A percentile compares a stretch with the other conserved stretches of the same genome.
phyloP scores from a whole-genome alignment of 2,329 filamentous ascomycete species.

The Microcyclospora tardicrescens region DNA sequence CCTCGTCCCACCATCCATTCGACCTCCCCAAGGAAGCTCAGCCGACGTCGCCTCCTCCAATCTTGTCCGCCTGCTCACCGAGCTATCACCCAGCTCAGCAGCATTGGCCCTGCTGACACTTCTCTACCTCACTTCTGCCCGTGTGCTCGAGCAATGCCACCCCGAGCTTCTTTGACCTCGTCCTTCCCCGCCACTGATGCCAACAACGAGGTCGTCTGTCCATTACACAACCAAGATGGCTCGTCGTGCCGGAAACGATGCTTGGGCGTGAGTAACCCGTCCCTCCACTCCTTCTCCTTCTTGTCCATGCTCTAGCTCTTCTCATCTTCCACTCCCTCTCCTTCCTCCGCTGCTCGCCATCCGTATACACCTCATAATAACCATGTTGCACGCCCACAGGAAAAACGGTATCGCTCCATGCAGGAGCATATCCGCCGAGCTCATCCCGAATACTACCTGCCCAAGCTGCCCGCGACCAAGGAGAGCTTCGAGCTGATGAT shows the following conservation, averaged over 20 bases:
- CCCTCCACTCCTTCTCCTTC: not conserved
- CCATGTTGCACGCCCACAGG: conserved; percentile 39
- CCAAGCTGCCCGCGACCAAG: conserved; percentile 93
- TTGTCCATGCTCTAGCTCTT: conserved; percentile 12
- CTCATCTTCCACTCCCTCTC: not conserved
- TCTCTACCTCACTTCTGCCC: conserved; percentile 1
- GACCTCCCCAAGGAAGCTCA: no score
- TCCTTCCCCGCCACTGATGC: conserved; percentile 86
- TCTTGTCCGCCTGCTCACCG: no score
- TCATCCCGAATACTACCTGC: conserved; percentile 93
- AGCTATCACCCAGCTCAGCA: not conserved
- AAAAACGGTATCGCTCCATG: conserved; percentile 96
- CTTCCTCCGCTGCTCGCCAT: not conserved
- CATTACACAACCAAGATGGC: conserved; percentile 88
- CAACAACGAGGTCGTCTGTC: conserved; percentile 94
- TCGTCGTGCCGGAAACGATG: conserved; percentile 96
- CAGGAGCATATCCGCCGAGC: conserved; percentile 97
- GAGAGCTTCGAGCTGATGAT: conserved; percentile 98
- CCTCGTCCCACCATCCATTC: no score
- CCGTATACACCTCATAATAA: conserved; percentile 1
- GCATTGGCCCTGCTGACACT: not conserved
- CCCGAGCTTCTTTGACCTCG: conserved; percentile 71
- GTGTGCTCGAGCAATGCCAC: conserved; percentile 54
- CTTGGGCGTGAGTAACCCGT: conserved; percentile 70
- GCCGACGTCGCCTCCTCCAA: no score